Percentiles rank a stretch among this genome's conserved stretches.
Conservation (phyloP, 176 grass and related monocot genomes). For the Ampelocalamus luodianensis region DNA sequence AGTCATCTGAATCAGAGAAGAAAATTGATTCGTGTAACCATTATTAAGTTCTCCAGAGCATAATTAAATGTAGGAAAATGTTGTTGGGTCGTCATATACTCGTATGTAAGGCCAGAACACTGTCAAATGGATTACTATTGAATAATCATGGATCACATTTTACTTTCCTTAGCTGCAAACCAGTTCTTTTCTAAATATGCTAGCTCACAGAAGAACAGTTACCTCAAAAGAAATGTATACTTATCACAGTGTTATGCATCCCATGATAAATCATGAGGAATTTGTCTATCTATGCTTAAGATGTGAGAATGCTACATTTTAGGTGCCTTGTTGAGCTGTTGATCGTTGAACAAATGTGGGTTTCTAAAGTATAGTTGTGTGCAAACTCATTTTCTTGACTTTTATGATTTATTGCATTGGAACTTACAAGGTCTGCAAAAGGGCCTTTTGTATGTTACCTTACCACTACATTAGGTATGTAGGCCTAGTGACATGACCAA, state of each 20-base stretch:
- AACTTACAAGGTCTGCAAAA: not conserved
- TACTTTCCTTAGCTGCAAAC: not conserved
- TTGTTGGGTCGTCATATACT: not conserved
- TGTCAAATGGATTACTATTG: not conserved
- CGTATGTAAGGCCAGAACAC: not conserved
- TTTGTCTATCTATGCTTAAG: not conserved
- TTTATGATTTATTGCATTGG: not conserved
- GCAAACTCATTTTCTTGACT: not conserved
- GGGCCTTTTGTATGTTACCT: no score
- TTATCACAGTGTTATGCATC: not conserved
- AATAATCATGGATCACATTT: conserved; percentile 1
- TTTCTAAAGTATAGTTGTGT: not conserved
- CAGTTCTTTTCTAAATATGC: not conserved
- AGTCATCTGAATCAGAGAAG: no score
- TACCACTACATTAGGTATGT: no score
- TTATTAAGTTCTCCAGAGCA: no score
- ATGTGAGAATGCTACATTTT: conserved; percentile 2
- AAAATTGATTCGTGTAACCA: no score
- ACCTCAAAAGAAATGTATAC: not conserved
- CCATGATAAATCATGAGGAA: not conserved
- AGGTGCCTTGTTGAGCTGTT: not conserved
- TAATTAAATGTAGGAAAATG: no score
- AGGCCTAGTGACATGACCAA: no score
- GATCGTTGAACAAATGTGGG: not conserved
- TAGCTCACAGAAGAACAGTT: not conserved